phyloP scores from a whole-genome alignment of 305 asterid species.

The Solanum hybrid region DNA sequence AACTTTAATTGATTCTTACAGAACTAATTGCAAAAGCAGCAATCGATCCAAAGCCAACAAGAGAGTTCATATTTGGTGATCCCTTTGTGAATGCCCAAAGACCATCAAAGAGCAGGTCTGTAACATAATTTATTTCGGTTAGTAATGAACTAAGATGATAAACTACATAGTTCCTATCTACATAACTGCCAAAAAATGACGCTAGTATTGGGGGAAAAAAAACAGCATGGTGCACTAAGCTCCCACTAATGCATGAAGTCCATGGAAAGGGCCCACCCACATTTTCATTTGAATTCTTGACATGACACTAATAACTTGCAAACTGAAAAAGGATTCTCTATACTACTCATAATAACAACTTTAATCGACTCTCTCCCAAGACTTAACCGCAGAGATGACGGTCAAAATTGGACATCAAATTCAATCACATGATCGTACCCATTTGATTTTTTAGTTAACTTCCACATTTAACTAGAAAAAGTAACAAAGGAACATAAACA shows the following conservation, averaged over 20 bases:
- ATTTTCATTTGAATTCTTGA: background rate
- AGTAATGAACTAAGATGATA: background rate
- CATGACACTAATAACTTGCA: background rate
- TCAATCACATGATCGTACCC: background rate
- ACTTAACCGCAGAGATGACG: background rate
- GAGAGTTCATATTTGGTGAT: conserved; percentile 97
- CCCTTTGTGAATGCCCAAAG: conserved; percentile 72
- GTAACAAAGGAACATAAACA: background rate
- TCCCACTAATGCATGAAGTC: background rate
- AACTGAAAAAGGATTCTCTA: background rate
- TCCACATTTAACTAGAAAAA: background rate
- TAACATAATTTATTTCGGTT: conserved; percentile 1
- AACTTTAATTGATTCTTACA: conserved; percentile 38
- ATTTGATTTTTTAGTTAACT: background rate
- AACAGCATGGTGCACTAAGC: background rate
- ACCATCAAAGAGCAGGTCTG: conserved; percentile 91
- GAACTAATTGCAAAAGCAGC: conserved; percentile 93
- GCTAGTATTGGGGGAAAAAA: background rate
- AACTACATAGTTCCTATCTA: background rate
- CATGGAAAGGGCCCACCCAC: background rate
- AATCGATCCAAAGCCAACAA: conserved; percentile 89
- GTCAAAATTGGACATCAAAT: background rate
- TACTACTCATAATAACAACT: background rate
- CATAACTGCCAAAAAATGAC: background rate
- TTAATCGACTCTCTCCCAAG: background rate